Evolutionary conservation across 1,284 basidiomycete genomes (phyloP), one percentile per base, ranked within the genome.

Genomic region (Rhodotorula glutinis): DNA sequence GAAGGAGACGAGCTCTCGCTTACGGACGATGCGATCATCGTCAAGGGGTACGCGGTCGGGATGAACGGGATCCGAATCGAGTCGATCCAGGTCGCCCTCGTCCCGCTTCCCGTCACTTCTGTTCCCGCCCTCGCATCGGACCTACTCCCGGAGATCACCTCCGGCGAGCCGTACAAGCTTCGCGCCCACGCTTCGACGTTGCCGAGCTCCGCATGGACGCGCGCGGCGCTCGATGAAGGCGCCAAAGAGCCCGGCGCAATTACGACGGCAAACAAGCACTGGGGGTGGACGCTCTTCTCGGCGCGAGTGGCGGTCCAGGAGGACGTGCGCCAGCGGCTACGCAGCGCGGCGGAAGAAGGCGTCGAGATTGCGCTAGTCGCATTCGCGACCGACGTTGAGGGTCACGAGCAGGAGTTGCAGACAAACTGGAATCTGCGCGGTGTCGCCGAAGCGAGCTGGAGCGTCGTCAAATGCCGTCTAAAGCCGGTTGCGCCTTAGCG

Each of bases 31-130:
- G 9, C 47, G 21, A n/a, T 74, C 7, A 14, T 5, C 10, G 72
- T 73, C 3, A 53, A 63, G 30, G 73, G 73, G 10, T 74, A 74
- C 46, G 69, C 72, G 2, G 56, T 70, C 19, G 69, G 69, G 2
- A 16, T 57, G 7, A 33, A 60, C 9, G 69, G 69, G 3, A 55
- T 54, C 17, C 65, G 62, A 3, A 60, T 71, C 41, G 30, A 49
- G 2, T 40, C 60, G 25, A 60, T 71, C 29, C 47, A 57, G 25
- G 30, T 67, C 51, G 53, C 54, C 4, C 3, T 58, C 30, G 10
- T 70, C 19, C 57, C 65, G 19, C 57, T 62, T 5, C 53, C 61
- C 25, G 21, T 52, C 11, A 25, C 55, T 16, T 38, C 49, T 14
- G n/a, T n/a, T n/a, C n/a, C n/a, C n/a, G n/a, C n/a, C n/a, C n/a